A percentile compares a stretch with the other conserved stretches of the same genome.
These are phyloP conservation scores for Suillus bovinus DNA, from an alignment of 768 basidiomycete genomes.

Conservation along the genomic window DNA sequence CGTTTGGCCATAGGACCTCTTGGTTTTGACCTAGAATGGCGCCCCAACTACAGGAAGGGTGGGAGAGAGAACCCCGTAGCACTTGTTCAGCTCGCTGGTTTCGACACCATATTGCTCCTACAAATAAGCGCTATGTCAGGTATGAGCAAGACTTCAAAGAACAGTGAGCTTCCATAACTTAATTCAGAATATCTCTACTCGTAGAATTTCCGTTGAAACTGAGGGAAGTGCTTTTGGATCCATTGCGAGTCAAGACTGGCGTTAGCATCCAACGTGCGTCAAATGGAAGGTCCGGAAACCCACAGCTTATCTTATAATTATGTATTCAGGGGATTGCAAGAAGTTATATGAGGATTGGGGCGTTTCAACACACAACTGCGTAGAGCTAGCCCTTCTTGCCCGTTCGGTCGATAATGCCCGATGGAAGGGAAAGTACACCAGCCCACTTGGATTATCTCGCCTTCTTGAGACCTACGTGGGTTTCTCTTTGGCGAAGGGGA, in stretches of 20 bases:
- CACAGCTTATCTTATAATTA: conserved; percentile 10
- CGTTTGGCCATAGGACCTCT: conserved; percentile 29
- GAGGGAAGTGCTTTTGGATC: conserved; percentile 49
- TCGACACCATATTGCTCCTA: conserved; percentile 55
- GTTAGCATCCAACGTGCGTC: conserved; percentile 69
- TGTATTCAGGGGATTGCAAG: conserved; percentile 56
- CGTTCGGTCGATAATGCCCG: conserved; percentile 65
- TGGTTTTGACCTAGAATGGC: conserved; percentile 85
- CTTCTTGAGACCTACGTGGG: conserved; percentile 64
- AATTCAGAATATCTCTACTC: conserved; percentile 14
- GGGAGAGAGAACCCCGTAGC: conserved; percentile 65
- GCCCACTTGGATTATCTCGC: conserved; percentile 61
- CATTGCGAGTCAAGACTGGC: conserved; percentile 63
- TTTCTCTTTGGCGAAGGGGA: conserved; percentile 56
- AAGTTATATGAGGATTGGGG: conserved; percentile 56
- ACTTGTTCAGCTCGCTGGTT: conserved; percentile 69
- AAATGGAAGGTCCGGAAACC: background rate
- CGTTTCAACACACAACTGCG: conserved; percentile 48
- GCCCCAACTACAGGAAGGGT: conserved; percentile 57
- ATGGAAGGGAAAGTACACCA: conserved; percentile 73
- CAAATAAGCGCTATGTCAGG: conserved; percentile 64
- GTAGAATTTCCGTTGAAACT: conserved; percentile 57
- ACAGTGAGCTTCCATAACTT: background rate
- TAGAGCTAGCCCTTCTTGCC: conserved; percentile 72
- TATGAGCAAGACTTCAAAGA: conserved; percentile 18